Conservation (phyloP, 805 yeast genomes). For the Wickerhamiella galacta region DNA sequence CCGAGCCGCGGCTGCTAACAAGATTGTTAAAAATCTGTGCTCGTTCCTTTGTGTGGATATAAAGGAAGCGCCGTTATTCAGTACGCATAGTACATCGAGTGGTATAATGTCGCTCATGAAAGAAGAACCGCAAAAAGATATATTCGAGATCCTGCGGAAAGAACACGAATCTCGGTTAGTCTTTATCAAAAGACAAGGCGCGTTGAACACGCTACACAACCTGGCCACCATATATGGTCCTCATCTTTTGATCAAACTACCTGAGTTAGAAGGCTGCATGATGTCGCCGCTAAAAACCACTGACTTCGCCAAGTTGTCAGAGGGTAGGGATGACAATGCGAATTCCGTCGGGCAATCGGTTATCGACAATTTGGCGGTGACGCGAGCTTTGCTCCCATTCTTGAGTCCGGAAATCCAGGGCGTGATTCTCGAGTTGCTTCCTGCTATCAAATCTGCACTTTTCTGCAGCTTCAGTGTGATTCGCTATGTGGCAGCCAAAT, state of each 20-base stretch:
- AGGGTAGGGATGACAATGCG: constrained; percentile 18
- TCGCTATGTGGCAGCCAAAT: constrained; percentile 79
- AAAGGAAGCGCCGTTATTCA: constrained; percentile 85
- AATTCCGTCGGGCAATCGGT: constrained; percentile 36
- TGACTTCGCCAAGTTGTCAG: not conserved
- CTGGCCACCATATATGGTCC: constrained; percentile 38
- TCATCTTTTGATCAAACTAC: constrained; percentile 40
- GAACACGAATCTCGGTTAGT: constrained; percentile 40
- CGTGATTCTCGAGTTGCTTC: constrained; percentile 29
- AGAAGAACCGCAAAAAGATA: constrained; percentile 36
- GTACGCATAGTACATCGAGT: constrained; percentile 38
- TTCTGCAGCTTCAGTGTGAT: constrained; percentile 64
- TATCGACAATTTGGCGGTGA: constrained; percentile 72
- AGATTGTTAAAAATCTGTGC: constrained; percentile 76
- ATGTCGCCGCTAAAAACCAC: constrained; percentile 38
- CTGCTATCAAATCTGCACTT: constrained; percentile 35
- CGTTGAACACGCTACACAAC: constrained; percentile 47
- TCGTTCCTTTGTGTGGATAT: constrained; percentile 92
- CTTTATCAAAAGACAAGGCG: constrained; percentile 70
- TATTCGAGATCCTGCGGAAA: constrained; percentile 30
- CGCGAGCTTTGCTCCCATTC: constrained; percentile 54
- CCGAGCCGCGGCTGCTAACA: constrained; percentile 66
- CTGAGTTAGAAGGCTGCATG: constrained; percentile 48
- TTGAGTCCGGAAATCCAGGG: constrained; percentile 33
- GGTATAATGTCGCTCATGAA: constrained; percentile 58